These are phyloP conservation scores for Cymbidium sinense DNA, from an alignment of 106 monocot genomes.

Conservation along the genomic window DNA sequence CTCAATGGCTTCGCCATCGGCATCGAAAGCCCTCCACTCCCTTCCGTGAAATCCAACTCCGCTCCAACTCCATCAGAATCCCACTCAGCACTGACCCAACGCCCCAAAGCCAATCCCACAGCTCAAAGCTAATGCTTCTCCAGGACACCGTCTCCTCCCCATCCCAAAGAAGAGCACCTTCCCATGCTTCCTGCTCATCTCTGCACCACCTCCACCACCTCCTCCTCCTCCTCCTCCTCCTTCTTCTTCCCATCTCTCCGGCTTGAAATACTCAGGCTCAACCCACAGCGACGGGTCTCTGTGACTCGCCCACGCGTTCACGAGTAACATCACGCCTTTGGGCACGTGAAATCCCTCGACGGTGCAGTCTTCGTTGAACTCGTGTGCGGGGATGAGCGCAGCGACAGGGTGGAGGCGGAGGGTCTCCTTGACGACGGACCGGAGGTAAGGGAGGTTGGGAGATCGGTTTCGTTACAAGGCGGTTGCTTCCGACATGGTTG, in stretches of 20 bases:
- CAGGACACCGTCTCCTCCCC: constrained; percentile 42
- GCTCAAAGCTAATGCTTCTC: constrained; percentile 11
- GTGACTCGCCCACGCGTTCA: constrained; percentile 14
- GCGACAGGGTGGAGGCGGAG: constrained; percentile 12
- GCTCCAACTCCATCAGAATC: neutral
- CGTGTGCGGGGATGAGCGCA: constrained; percentile 11
- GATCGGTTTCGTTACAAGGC: constrained; percentile 8
- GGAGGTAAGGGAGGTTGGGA: constrained; percentile 12
- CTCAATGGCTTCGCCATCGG: constrained; percentile 15
- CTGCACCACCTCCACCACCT: neutral
- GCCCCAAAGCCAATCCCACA: constrained; percentile 11
- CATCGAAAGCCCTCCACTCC: constrained; percentile 12
- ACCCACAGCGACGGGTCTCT: constrained; percentile 8
- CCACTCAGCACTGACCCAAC: constrained; percentile 38
- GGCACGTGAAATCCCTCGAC: constrained; percentile 11
- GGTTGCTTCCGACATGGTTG: neutral
- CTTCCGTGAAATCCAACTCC: constrained; percentile 21
- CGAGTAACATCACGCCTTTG: constrained; percentile 6
- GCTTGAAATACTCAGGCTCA: neutral
- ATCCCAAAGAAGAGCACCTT: constrained; percentile 21
- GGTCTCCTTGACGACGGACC: constrained; percentile 12
- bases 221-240: too few relatives aligned
- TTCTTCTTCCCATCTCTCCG: constrained; percentile 12
- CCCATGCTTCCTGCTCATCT: neutral
- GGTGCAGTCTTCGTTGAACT: constrained; percentile 10